These are phyloP conservation scores for Wickerhamomyces subpelliculosus DNA, from an alignment of 805 yeast genomes.

Conservation along the genomic window DNA sequence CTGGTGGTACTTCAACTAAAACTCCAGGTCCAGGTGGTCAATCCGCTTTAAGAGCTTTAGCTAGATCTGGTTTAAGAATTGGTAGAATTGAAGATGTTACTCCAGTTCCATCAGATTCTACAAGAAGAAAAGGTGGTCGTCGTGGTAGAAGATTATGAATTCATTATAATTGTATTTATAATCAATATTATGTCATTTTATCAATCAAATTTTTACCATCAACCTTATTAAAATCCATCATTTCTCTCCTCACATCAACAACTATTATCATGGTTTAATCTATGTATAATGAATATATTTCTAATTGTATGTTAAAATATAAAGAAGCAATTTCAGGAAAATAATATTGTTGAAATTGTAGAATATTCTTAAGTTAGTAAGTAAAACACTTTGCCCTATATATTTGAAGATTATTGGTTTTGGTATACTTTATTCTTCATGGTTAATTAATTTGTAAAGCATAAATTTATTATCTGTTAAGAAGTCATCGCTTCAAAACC, in stretches of 20 bases:
- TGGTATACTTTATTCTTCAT: too few relatives aligned
- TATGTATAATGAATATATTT: too few relatives aligned
- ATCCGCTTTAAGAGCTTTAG: conserved; percentile 97
- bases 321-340: conserved; percentile 2
- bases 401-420: too few relatives aligned
- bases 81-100: conserved; percentile 99
- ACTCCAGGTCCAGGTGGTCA: conserved; percentile 99
- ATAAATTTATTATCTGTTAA: too few relatives aligned
- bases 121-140: conserved; percentile 99
- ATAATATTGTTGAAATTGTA: too few relatives aligned
- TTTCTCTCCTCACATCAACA: not conserved
- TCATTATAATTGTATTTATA: not conserved
- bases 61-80: conserved; percentile 99
- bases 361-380: too few relatives aligned
- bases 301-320: conserved; percentile 26
- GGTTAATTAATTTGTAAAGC: too few relatives aligned
- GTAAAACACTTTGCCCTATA: too few relatives aligned
- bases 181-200: not conserved
- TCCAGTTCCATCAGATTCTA: conserved; percentile 99
- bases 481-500: too few relatives aligned
- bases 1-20: conserved; percentile 99
- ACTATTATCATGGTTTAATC: too few relatives aligned
- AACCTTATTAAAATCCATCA: conserved; percentile 14
- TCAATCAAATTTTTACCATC: conserved; percentile 4
- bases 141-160: conserved; percentile 99